These are phyloP conservation scores for Zasmidium angulare DNA, from an alignment of 2,329 filamentous ascomycete species.

Conservation along the genomic window DNA sequence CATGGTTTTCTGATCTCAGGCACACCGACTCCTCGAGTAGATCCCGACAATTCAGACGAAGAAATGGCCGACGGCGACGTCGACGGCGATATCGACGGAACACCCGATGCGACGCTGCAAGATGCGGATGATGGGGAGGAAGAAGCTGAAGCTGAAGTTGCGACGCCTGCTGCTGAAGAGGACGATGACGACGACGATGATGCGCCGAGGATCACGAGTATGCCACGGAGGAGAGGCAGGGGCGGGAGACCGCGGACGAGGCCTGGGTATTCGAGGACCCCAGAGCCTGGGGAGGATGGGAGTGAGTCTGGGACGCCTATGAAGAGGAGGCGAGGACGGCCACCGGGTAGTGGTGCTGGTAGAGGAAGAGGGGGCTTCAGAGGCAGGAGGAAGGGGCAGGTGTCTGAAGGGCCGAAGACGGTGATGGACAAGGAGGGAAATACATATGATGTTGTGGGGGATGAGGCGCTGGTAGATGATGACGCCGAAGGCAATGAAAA, in stretches of 20 bases:
- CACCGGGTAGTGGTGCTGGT: constrained; percentile 34
- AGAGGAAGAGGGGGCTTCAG: constrained; percentile 61
- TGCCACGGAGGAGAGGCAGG: constrained; percentile 43
- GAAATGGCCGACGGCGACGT: constrained; percentile 30
- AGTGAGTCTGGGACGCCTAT: constrained; percentile 51
- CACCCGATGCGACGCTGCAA: constrained; percentile 13
- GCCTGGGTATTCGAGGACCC: constrained; percentile 54
- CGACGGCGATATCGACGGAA: constrained; percentile 25
- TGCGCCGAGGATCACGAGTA: constrained; percentile 31
- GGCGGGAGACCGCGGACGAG: constrained; percentile 44
- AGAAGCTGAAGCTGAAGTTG: constrained; percentile 25
- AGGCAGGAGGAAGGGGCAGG: constrained; percentile 69
- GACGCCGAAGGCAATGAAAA: constrained; percentile 88
- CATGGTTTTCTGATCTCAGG: constrained; percentile 17
- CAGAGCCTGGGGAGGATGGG: constrained; percentile 49
- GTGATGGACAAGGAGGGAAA: constrained; percentile 93
- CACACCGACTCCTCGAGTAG: constrained; percentile 26
- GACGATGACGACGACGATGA: constrained; percentile 34
- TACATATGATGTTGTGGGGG: constrained; percentile 82
- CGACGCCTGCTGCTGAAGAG: constrained; percentile 27
- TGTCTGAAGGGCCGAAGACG: constrained; percentile 76
- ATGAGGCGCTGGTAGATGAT: constrained; percentile 85
- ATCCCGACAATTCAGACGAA: constrained; percentile 31
- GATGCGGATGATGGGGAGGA: constrained; percentile 23
- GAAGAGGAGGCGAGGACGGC: constrained; percentile 51